Base-by-base conservation (phyloP, 1,284 basidiomycete species). In the Cystobasidiaceae sp. region DNA sequence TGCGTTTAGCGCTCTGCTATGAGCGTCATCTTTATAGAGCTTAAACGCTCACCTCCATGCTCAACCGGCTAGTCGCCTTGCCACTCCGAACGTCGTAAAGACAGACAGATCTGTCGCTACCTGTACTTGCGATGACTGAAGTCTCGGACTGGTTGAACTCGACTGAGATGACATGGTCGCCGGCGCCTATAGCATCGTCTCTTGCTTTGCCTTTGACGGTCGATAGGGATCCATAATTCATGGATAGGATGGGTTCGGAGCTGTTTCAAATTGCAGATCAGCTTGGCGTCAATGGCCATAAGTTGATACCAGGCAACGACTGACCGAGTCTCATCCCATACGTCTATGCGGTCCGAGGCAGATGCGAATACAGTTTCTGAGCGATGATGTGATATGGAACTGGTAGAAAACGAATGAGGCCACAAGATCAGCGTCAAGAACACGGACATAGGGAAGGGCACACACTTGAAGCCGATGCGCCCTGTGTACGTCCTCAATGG, bases 241-340 rank as follows among this genome's bases (percentile, higher is more conserved):
- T 73, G 52, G 60, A 28, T 66, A 4, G 37, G 17, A 37, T 56
- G 17, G 23, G 30, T 39, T 27, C 19, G 7, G 45, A 30, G 34
- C 58, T 61, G 9, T 37, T 30, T 23, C 17, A n/a, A n/a, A n/a
- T n/a, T n/a, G n/a, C n/a, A n/a, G n/a, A 43, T 43, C 17, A 15
- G 49, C 5, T 30, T n/a, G 19, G 11, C 13, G 21, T n/a, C 11
- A 69, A 34, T 71, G 2, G 33, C 8, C 32, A 27, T 13, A 9
- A 17, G 3, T 2, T n/a, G 28, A 50, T 8, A 50, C 13, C 23
- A 4, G 56, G n/a, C n/a, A n/a, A n/a, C 46, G 13, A 68, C 84
- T 23, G 69, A 89, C 86, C 90, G 90, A 49, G 88, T 93, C 77
- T 97, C 89, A 74, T 99, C 96, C 96, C 96, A 99, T 71, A 97